These are phyloP conservation scores for Sugiyamaella neomexicana DNA, from an alignment of 1,139 yeast species.

Conservation along the genomic window DNA sequence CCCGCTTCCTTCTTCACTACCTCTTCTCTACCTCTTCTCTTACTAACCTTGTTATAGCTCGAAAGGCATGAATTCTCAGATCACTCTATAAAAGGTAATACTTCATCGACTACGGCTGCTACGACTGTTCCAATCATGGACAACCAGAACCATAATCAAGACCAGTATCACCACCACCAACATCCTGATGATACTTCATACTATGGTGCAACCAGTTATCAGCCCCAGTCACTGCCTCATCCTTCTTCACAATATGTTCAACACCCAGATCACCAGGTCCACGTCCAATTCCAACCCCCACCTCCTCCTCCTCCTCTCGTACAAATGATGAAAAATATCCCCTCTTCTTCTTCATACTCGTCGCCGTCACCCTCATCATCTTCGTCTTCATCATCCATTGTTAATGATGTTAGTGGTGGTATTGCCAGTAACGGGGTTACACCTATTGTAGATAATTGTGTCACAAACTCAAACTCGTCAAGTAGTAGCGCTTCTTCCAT, in stretches of 20 bases:
- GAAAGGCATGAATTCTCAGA: constrained; percentile 17
- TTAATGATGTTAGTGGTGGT: background rate
- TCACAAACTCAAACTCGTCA: constrained; percentile 6
- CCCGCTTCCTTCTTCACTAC: background rate
- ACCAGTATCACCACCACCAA: background rate
- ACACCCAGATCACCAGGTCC: no score
- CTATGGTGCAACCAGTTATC: constrained; percentile 1
- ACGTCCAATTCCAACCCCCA: constrained; percentile 2
- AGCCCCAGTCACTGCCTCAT: background rate
- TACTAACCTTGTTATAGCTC: constrained; percentile 4
- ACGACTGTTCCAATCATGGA: constrained; percentile 12
- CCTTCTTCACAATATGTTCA: background rate
- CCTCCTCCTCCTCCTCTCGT: constrained; percentile 1
- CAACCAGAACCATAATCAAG: constrained; percentile 7
- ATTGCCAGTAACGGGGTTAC: no score
- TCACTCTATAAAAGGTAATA: constrained; percentile 2
- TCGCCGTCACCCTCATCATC: constrained; percentile 11
- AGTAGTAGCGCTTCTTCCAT: constrained; percentile 13
- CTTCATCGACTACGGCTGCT: background rate
- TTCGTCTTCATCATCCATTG: constrained; percentile 8
- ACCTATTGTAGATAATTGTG: background rate
- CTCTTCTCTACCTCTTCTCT: no score
- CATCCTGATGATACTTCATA: constrained; percentile 4
- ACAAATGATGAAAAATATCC: constrained; percentile 3
- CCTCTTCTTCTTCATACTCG: constrained; percentile 5